These are phyloP conservation scores for Yamadazyma olivae DNA, from an alignment of 805 yeast genomes.

Conservation along the genomic window DNA sequence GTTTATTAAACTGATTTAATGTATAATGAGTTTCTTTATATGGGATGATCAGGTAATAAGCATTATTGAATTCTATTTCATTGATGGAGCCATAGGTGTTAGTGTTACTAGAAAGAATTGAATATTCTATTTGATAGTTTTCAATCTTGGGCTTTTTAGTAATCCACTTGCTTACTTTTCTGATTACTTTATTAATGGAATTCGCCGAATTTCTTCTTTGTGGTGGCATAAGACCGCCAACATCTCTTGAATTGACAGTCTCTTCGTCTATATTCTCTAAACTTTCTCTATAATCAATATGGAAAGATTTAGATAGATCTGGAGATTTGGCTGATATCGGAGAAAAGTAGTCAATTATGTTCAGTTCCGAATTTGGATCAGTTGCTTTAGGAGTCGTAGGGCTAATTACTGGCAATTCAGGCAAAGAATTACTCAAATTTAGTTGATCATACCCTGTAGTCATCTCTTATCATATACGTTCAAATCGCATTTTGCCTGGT, in stretches of 20 bases:
- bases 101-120: constrained; percentile 24
- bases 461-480: no score
- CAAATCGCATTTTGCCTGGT: no score
- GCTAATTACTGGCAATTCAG: no score
- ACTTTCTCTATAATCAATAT: background rate
- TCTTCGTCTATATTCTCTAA: background rate
- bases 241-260: background rate
- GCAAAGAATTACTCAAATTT: background rate
- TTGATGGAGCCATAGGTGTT: no score
- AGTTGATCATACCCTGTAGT: constrained; percentile 1
- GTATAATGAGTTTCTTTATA: constrained; percentile 6
- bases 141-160: constrained; percentile 1
- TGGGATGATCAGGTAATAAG: background rate
- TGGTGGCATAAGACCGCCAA: background rate
- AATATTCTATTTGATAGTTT: constrained; percentile 31
- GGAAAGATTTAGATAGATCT: background rate
- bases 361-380: no score
- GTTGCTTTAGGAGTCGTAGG: no score
- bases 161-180: constrained; percentile 8
- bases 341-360: no score
- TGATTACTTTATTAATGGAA: constrained; percentile 1
- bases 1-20: constrained; percentile 26
- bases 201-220: constrained; percentile 6
- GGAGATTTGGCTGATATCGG: background rate
- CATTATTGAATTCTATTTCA: background rate